phyloP scores from a whole-genome alignment of 108 stramenopile genomes.

The Cyclotella atomus region DNA sequence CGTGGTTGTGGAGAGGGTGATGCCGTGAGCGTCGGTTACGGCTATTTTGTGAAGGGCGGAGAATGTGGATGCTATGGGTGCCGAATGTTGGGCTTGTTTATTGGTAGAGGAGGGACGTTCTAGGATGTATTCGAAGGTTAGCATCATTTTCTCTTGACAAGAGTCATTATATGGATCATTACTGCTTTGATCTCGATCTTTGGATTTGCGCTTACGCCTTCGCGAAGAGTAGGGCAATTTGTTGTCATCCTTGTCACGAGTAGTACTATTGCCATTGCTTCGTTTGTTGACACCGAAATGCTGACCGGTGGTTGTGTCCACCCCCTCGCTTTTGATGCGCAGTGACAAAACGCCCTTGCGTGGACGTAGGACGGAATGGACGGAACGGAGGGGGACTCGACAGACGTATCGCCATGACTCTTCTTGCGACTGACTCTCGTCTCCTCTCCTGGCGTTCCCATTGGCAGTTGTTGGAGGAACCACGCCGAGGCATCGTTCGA shows the following conservation, averaged over 20 bases:
- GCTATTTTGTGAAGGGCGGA: conserved; percentile 68
- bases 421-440: conserved; percentile 2
- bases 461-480: conserved; percentile 5
- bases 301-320: conserved; percentile 16
- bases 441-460: too few relatives aligned
- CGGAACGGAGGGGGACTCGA: conserved; percentile 70
- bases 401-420: conserved; percentile 56
- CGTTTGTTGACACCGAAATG: conserved; percentile 8
- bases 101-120: conserved; percentile 9
- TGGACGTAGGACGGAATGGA: conserved; percentile 66
- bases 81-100: conserved; percentile 23
- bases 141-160: conserved; percentile 45
- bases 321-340: conserved; percentile 52
- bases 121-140: conserved; percentile 75
- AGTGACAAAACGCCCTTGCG: conserved; percentile 73
- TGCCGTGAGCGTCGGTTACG: conserved; percentile 58
- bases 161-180: too few relatives aligned
- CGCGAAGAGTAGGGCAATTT: background rate
- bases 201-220: background rate
- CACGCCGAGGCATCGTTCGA: conserved; percentile 16
- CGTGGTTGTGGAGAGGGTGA: conserved; percentile 56
- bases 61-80: conserved; percentile 22
- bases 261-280: background rate
- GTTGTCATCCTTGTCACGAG: background rate
- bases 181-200: background rate